phyloP scores from a whole-genome alignment of 192 early-diverging fungal species.

The Diversispora eburnea region DNA sequence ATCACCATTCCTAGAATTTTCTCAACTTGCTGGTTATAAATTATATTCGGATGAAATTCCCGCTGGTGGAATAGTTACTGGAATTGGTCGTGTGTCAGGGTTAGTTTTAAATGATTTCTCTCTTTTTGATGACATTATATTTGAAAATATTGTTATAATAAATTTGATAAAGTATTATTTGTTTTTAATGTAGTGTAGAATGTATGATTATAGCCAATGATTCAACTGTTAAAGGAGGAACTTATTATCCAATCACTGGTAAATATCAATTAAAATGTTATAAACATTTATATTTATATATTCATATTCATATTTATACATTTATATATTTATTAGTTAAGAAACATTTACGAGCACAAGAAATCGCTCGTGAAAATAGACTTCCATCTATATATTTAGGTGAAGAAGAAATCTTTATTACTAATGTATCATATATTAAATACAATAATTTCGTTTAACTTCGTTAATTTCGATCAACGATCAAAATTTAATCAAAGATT shows the following conservation, averaged over 20 bases:
- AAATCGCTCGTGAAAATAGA: slow-evolving; percentile 89
- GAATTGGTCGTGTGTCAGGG: slow-evolving; percentile 90
- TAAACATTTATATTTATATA: neutral
- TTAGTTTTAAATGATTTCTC: slow-evolving; percentile 29
- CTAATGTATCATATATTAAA: neutral
- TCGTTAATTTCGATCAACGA: too few relatives aligned
- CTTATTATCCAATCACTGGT: slow-evolving; percentile 90
- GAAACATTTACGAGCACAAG: slow-evolving; percentile 96
- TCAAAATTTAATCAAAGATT: neutral
- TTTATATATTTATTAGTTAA: slow-evolving; percentile 61
- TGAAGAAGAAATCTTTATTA: slow-evolving; percentile 16
- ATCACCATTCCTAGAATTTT: slow-evolving; percentile 92
- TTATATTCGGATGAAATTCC: slow-evolving; percentile 84
- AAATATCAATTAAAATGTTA: neutral
- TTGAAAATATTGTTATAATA: neutral
- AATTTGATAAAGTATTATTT: slow-evolving; percentile 25
- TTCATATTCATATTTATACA: neutral
- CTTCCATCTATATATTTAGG: slow-evolving; percentile 91
- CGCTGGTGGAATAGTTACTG: slow-evolving; percentile 91
- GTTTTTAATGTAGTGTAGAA: slow-evolving; percentile 57
- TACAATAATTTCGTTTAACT: neutral
- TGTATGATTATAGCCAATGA: slow-evolving; percentile 98
- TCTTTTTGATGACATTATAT: neutral
- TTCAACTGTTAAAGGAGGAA: slow-evolving; percentile 96
- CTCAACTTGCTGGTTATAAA: slow-evolving; percentile 85